Evolutionary conservation across 371 early-diverging fungal species (phyloP).

Genomic region (Funneliformis caledonium): DNA sequence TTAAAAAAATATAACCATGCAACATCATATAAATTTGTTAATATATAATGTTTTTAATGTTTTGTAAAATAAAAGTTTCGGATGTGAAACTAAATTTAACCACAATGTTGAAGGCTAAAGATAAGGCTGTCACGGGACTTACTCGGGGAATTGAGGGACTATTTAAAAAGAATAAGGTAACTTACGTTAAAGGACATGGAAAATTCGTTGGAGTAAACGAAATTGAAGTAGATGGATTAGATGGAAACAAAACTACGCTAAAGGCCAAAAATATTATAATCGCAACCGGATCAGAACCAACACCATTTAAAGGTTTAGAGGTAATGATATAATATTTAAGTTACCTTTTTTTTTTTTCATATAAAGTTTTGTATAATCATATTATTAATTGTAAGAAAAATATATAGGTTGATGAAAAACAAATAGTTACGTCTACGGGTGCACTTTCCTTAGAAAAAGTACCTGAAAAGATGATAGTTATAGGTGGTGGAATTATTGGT

Average conservation of each 20-base stretch:
- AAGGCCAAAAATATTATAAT: slow-evolving; percentile 96
- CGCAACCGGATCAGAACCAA: slow-evolving; percentile 96
- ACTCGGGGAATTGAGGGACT: slow-evolving; percentile 94
- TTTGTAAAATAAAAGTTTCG: slow-evolving; percentile 53
- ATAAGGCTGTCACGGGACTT: slow-evolving; percentile 85
- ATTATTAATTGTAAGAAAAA: not conserved
- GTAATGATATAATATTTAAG: slow-evolving; percentile 42
- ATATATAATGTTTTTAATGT: not conserved
- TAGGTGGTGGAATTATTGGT: slow-evolving; percentile 99
- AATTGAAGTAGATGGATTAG: slow-evolving; percentile 79
- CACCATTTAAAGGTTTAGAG: slow-evolving; percentile 92
- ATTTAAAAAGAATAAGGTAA: slow-evolving; percentile 97
- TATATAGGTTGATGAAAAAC: slow-evolving; percentile 85
- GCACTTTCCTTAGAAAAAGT: slow-evolving; percentile 92
- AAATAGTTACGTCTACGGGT: slow-evolving; percentile 96
- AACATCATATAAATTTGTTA: not conserved
- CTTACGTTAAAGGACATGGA: slow-evolving; percentile 93
- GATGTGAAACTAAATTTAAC: slow-evolving; percentile 86
- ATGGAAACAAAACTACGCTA: slow-evolving; percentile 72
- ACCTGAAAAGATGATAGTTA: slow-evolving; percentile 97
- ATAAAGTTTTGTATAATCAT: too few relatives aligned
- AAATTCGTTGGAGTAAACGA: slow-evolving; percentile 79
- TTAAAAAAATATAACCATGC: not conserved
- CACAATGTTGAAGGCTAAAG: slow-evolving; percentile 91
- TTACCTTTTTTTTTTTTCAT: not conserved